Conservation (phyloP, 1,139 yeast species). For the Lodderomyces jiufengensis region DNA sequence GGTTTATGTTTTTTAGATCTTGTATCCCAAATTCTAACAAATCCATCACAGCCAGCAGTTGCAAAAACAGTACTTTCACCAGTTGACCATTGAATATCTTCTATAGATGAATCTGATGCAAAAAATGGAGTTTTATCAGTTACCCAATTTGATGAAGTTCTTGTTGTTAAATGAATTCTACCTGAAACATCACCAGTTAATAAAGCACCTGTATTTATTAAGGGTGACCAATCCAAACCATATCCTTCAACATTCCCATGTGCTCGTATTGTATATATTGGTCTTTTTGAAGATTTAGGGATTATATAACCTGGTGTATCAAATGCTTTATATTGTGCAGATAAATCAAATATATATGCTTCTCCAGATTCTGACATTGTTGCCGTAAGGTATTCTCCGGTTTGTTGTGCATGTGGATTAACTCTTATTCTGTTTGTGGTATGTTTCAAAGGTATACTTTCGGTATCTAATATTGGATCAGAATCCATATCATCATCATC, state of each 20-base stretch:
- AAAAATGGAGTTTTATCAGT: constrained; percentile 82
- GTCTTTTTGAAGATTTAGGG: constrained; percentile 74
- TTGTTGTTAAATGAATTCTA: constrained; percentile 69
- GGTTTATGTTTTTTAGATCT: constrained; percentile 90
- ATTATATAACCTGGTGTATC: constrained; percentile 83
- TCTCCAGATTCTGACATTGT: constrained; percentile 90
- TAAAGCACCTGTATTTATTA: constrained; percentile 73
- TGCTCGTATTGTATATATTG: constrained; percentile 75
- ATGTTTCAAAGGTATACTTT: constrained; percentile 67
- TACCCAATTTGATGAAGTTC: constrained; percentile 77
- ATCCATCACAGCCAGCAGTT: constrained; percentile 89
- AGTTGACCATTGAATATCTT: constrained; percentile 96
- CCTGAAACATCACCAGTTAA: constrained; percentile 90
- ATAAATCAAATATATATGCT: constrained; percentile 76
- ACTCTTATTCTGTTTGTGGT: constrained; percentile 90
- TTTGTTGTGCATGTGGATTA: constrained; percentile 70
- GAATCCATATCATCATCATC: constrained; percentile 62
- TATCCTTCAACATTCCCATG: constrained; percentile 98
- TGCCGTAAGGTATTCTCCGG: constrained; percentile 85
- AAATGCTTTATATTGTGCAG: constrained; percentile 73
- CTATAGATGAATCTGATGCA: constrained; percentile 74
- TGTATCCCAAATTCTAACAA: constrained; percentile 93
- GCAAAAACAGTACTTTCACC: constrained; percentile 92
- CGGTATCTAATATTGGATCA: constrained; percentile 88
- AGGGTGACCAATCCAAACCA: constrained; percentile 96